These are phyloP conservation scores for Venturia nashicola DNA, from an alignment of 2,329 filamentous ascomycete species.

Conservation along the genomic window DNA sequence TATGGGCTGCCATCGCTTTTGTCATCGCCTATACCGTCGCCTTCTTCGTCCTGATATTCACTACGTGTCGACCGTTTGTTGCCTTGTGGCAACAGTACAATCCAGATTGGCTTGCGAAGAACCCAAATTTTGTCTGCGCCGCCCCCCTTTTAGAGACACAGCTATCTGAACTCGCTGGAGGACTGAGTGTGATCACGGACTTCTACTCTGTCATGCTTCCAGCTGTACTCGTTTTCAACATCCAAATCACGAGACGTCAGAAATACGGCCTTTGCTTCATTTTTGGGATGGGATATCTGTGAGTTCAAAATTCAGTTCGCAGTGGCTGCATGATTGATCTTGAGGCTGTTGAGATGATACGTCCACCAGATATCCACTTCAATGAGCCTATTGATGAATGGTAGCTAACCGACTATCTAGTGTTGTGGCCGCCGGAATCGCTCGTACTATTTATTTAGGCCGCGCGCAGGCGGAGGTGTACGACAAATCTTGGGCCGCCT, in stretches of 20 bases:
- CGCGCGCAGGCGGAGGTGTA: neutral
- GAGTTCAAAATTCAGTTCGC: conserved; percentile 2
- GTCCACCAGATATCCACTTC: conserved; percentile 7
- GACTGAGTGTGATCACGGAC: conserved; percentile 14
- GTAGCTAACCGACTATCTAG: conserved; percentile 7
- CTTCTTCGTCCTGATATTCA: conserved; percentile 19
- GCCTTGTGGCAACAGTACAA: conserved; percentile 23
- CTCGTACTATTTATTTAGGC: conserved; percentile 21
- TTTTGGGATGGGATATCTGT: conserved; percentile 13
- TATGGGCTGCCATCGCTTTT: conserved; percentile 14
- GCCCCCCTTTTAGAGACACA: neutral
- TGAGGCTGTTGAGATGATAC: neutral
- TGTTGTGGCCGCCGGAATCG: conserved; percentile 20
- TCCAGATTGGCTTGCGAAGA: conserved; percentile 13
- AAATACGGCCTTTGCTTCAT: conserved; percentile 13
- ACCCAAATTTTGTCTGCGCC: conserved; percentile 16
- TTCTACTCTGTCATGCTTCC: conserved; percentile 16
- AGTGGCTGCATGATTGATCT: neutral
- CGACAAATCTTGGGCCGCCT: conserved; percentile 7
- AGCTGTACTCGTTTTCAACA: conserved; percentile 13
- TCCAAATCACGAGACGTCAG: conserved; percentile 15
- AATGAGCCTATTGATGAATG: too few species aligned
- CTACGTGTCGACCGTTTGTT: conserved; percentile 20
- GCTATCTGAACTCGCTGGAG: conserved; percentile 12
- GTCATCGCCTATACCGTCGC: conserved; percentile 17